Evolutionary conservation across 2,329 filamentous ascomycete genomes (phyloP).

Genomic region (Arthrocladium fulminans): DNA sequence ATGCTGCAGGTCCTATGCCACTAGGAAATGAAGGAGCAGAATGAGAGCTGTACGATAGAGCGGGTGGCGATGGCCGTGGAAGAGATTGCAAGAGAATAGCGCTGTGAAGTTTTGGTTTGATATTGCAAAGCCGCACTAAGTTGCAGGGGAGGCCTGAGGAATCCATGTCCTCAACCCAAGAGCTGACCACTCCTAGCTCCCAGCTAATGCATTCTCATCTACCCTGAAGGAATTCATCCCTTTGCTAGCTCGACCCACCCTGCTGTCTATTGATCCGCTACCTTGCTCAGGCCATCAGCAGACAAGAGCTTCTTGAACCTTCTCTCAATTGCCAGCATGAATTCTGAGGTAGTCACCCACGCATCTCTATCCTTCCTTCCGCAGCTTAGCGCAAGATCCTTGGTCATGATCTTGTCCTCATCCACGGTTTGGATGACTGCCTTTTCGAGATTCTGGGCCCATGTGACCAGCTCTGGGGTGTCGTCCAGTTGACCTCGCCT

Average conservation of each 20-base stretch:
- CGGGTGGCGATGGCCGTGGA: constrained; percentile 37
- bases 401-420: constrained; percentile 94
- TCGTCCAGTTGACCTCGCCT: constrained; percentile 89
- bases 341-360: constrained; percentile 88
- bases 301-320: constrained; percentile 72
- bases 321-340: constrained; percentile 85
- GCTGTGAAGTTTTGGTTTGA: constrained; percentile 25
- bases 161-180: too few species aligned
- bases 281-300: constrained; percentile 40
- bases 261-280: too few species aligned
- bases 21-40: constrained; percentile 39
- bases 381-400: constrained; percentile 91
- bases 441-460: constrained; percentile 83
- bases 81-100: constrained; percentile 35
- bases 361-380: constrained; percentile 75
- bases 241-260: background rate
- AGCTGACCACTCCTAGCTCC: too few species aligned
- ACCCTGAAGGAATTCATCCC: background rate
- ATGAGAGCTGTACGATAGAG: constrained; percentile 44
- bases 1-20: too few species aligned
- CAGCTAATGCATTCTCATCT: background rate
- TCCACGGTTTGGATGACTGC: constrained; percentile 94
- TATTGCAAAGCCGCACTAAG: background rate
- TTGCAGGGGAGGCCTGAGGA: background rate
- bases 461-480: constrained; percentile 84